phyloP scores from a whole-genome alignment of 75 land plant genomes.

The Adiantum capillusveneris region DNA sequence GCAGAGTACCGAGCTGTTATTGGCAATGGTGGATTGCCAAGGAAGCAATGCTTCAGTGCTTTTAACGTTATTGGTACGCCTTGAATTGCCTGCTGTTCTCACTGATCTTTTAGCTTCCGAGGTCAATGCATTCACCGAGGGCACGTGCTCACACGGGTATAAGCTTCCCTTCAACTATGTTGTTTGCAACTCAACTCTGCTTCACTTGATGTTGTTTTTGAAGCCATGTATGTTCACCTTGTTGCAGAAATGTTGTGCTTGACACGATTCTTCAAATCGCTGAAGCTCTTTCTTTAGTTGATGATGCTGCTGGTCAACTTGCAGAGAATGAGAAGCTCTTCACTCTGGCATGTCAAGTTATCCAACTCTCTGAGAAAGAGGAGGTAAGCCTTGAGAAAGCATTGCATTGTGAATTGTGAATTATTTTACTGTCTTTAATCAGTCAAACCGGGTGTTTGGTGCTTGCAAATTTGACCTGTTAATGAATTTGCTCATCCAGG shows the following conservation, averaged over 20 bases:
- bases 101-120: slow-evolving; percentile 51
- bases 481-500: slow-evolving; percentile 9
- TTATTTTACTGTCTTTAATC: no score
- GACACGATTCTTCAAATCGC: slow-evolving; percentile 36
- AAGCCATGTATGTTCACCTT: no score
- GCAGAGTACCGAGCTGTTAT: slow-evolving; percentile 59
- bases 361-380: slow-evolving; percentile 24
- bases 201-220: background rate
- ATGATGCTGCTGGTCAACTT: slow-evolving; percentile 25
- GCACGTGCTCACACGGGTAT: slow-evolving; percentile 10
- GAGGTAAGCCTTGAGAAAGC: slow-evolving; percentile 24
- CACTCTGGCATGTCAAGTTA: slow-evolving; percentile 28
- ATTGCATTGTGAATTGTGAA: no score
- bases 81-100: slow-evolving; percentile 49
- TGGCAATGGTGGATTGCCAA: slow-evolving; percentile 56
- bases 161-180: background rate
- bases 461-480: no score
- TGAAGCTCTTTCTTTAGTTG: slow-evolving; percentile 35
- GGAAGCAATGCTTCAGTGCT: slow-evolving; percentile 31
- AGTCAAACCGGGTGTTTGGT: no score
- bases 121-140: slow-evolving; percentile 29
- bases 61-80: slow-evolving; percentile 44
- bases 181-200: background rate
- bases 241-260: slow-evolving; percentile 26
- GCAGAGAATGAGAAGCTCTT: slow-evolving; percentile 25